Evolutionary conservation across 352 stramenopile species (phyloP), one percentile per base, ranked within the genome.

Genomic region (Globisporangium nunn): DNA sequence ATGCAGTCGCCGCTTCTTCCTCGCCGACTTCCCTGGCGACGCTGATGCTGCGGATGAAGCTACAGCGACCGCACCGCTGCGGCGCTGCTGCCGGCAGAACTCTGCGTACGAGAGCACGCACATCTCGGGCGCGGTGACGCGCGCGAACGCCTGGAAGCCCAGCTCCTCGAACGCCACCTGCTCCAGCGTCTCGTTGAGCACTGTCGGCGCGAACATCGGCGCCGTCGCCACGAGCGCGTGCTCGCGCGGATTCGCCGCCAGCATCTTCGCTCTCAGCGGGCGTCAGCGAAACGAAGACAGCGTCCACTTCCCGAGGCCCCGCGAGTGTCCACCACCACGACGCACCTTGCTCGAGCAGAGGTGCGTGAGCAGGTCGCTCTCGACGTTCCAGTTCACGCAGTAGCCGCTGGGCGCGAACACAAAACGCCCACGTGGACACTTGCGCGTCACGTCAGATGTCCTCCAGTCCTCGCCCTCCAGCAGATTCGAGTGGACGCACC

Each of bases 161-260:
- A 91, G 64, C 59, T 90, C 78, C 53, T 93, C 83, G 46, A 93
- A 93, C 45, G 88, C 76, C 11, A 91, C 81, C 51, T 93, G 67
- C 66, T 93, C 81, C 81, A 88, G 88, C 31, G 60, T 86, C 50
- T 90, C 74, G 28, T 72, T 73, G 48, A 91, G 65, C 11, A 81
- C 64, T 28, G 64, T 55, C 10, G 80, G 79, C 15, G 77, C 68
- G 30, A 90, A 67, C 15, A 87, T 54, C 6, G 83, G 81, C n/a
- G 75, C 58, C 8, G 83, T 93, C 4, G 64, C 54, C 17, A 91
- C 68, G 3, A 91, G 65, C 29, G 75, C 68, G 44, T 85, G 63
- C 58, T 87, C 78, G 18, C 46, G 50, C 12, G 77, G 71, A 31
- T 83, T 53, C 30, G 80, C 61, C 3, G 78, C 68, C 6, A 91